These are phyloP conservation scores for Paraleonurus japonicus DNA, from an alignment of 257 asterid species.

Conservation along the genomic window DNA sequence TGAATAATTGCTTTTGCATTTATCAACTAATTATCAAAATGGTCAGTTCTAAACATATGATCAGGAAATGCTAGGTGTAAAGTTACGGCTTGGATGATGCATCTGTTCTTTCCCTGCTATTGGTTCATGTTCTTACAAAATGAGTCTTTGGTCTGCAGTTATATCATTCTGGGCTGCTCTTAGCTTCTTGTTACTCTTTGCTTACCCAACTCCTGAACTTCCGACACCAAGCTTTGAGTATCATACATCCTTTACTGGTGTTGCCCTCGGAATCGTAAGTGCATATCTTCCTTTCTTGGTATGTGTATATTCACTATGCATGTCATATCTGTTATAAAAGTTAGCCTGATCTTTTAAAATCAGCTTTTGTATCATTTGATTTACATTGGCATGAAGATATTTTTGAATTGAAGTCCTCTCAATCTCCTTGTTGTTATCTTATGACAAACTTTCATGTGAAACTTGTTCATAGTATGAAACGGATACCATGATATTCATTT, in stretches of 20 bases:
- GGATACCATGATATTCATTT: too few relatives aligned
- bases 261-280: slow-evolving; percentile 93
- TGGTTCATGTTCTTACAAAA: slow-evolving; percentile 15
- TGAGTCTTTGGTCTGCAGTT: slow-evolving; percentile 54
- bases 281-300: slow-evolving; percentile 9
- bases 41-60: not conserved
- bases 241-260: slow-evolving; percentile 89
- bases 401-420: slow-evolving; percentile 7
- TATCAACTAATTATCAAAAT: not conserved
- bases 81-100: slow-evolving; percentile 2
- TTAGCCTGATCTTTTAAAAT: not conserved
- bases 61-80: not conserved
- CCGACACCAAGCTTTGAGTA: slow-evolving; percentile 95
- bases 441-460: too few relatives aligned
- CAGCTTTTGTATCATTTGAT: not conserved
- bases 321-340: slow-evolving; percentile 13
- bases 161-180: slow-evolving; percentile 77
- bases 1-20: not conserved
- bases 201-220: slow-evolving; percentile 92
- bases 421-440: not conserved
- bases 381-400: not conserved
- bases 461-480: too few relatives aligned
- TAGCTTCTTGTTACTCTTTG: slow-evolving; percentile 87
- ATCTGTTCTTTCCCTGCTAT: not conserved
- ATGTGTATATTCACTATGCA: not conserved